Evolutionary conservation across 2,329 filamentous ascomycete genomes (phyloP), one percentile per base, ranked within the genome.

Genomic region (Alternaria brassicae): DNA sequence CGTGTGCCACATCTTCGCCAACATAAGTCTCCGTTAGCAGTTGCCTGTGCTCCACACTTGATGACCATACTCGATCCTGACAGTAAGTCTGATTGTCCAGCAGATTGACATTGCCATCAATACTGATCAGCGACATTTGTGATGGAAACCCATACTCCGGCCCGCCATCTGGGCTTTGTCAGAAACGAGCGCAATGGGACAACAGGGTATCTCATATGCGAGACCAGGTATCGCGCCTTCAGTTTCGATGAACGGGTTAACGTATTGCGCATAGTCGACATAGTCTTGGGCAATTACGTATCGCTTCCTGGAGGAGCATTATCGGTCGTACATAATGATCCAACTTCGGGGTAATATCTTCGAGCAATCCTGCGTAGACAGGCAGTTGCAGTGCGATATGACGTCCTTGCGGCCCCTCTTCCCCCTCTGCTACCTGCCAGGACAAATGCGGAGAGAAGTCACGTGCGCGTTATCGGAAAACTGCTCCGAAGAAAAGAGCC

Each of bases 211-310:
- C 65, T 48, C 64, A 70, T 71, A 77, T 21, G 74, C 72, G 45
- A 75, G 75, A 3, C 81, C 80, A 4, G 78, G 65, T 32, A 77
- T 79, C 0, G 79, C 78, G 7, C 81, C 81, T 62, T 82, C 81
- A 1, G 80, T 80, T 6, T 81, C 81, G 19, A 83, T 82, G 42
- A 83, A 78, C 1, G 79, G 75, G 56, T 83, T 81, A 8, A 83
- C 81, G 30, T 70, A 77, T 50, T 74, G 70, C 25, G 73, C 51
- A 45, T 72, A 76, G 28, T 77, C 74, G 12, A 69, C 60, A 40
- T 21, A 12, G 4, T 62, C 56, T n/a, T 73, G 66, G 17, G 68
- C 63, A 13, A 21, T 4, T 7, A 48, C 58, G 34, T 36, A 34
- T 4, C 27, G 39, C 13, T 58, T 34, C 52, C n/a, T 19, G 28